Evolutionary conservation across 2,329 filamentous ascomycete species (phyloP), one percentile per base, ranked within the genome.

Genomic region (Fusarium compactum): DNA sequence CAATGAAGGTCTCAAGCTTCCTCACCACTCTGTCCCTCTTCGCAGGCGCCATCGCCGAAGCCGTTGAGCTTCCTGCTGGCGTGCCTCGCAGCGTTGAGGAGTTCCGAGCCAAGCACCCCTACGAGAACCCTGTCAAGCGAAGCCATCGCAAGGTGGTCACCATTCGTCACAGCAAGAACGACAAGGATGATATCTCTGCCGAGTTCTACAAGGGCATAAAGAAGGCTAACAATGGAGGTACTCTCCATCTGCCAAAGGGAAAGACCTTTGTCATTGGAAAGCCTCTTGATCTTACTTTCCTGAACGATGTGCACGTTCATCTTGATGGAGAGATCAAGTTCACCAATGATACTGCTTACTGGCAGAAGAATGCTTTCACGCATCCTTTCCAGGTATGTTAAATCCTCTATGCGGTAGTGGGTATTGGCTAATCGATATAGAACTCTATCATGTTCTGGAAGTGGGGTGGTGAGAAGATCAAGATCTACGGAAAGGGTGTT

Each of bases 361-460:
- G 82, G 82, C 82, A 84, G 70, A 65, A 75, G 16, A 77, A 82
- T 58, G 78, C 81, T 40, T 83, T 80, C 73, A 72, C 72, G 16
- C 80, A 83, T 57, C 79, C 81, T 1, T 83, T 84, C 71, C 80
- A 84, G 44, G 54, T 57, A 29, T 18, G 44, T 50, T 18, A 15
- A 9, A 5, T 10, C 9, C 11, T 7, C 8, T 9, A 3, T 1
- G 3, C 3, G 15, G 11, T 0, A 40, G 2, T 40, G n/a, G 2
- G 11, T 8, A 3, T 20, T 10, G 9, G 24, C 44, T 57, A 50
- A 57, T 45, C 15, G 5, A 14, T 20, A 2, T 15, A 57, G 69
- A 81, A 84, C 65, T 87, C 84, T 5, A 86, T 90, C 58, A 87
- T 87, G 59, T 90, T 90, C 73, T 90, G 87, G 85, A 86, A 88